Evolutionary conservation across 306 rosid genomes (phyloP).

Genomic region (Prunus mongolica): DNA sequence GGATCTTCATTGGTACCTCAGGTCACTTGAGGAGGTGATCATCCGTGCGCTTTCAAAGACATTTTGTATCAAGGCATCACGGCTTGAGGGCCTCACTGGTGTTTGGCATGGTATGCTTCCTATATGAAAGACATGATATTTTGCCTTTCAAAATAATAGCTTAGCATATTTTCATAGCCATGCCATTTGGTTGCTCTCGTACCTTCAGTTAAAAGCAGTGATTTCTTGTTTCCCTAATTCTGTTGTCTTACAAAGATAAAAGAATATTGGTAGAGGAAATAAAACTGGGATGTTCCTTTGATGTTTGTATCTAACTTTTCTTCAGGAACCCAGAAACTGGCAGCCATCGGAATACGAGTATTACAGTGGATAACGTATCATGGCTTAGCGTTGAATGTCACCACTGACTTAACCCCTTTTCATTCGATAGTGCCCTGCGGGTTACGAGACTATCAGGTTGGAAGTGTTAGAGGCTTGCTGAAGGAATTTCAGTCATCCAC

Average conservation of each 20-base stretch:
- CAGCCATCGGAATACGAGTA: conserved; percentile 67
- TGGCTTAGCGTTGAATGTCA: conserved; percentile 70
- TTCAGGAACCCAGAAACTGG: conserved; percentile 78
- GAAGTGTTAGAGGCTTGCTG: conserved; percentile 56
- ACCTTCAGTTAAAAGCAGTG: neutral
- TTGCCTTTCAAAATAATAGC: neutral
- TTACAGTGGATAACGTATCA: conserved; percentile 65
- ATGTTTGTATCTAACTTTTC: neutral
- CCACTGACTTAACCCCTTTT: conserved; percentile 59
- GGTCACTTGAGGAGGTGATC: conserved; percentile 80
- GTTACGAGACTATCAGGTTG: conserved; percentile 52
- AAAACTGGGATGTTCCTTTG: neutral
- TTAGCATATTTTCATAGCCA: neutral
- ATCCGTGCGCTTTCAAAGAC: conserved; percentile 65
- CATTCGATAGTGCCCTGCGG: conserved; percentile 71
- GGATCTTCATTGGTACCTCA: conserved; percentile 92
- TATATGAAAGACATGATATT: neutral
- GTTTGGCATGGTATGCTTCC: conserved; percentile 77
- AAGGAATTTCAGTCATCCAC: conserved; percentile 22
- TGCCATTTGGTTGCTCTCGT: neutral
- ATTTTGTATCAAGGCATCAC: conserved; percentile 71
- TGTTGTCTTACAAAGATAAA: neutral
- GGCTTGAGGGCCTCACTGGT: conserved; percentile 73
- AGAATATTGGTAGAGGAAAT: neutral
- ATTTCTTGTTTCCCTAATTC: neutral